Evolutionary conservation across 805 yeast genomes (phyloP).

Genomic region (Metschnikowia noctiluminum): DNA sequence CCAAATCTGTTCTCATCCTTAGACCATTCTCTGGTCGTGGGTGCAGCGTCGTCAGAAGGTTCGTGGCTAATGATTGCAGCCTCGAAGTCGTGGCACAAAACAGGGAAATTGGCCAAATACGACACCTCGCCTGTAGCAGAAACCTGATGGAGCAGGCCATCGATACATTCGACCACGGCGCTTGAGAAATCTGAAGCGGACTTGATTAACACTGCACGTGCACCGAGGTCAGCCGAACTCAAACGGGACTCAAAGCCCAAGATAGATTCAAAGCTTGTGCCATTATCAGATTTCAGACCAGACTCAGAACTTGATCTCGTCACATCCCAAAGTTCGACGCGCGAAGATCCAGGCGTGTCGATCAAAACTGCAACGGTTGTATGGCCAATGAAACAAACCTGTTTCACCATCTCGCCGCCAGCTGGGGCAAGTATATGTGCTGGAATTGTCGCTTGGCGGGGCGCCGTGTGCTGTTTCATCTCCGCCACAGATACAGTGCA

Average conservation of each 20-base stretch:
- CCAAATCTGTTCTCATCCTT: too few relatives aligned
- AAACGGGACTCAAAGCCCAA: too few relatives aligned
- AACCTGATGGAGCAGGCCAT: slow-evolving; percentile 53
- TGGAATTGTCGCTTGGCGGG: slow-evolving; percentile 27
- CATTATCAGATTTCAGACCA: too few relatives aligned
- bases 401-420: slow-evolving; percentile 51
- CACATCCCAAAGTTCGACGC: slow-evolving; percentile 47
- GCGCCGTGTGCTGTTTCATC: slow-evolving; percentile 48
- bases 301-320: too few relatives aligned
- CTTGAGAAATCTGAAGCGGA: slow-evolving; percentile 50
- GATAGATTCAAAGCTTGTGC: too few relatives aligned
- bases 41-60: background rate
- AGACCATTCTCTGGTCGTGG: too few relatives aligned
- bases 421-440: too few relatives aligned
- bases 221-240: slow-evolving; percentile 5
- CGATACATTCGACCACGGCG: slow-evolving; percentile 58
- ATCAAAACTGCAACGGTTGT: slow-evolving; percentile 52
- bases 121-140: slow-evolving; percentile 24
- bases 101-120: slow-evolving; percentile 57
- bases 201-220: slow-evolving; percentile 55
- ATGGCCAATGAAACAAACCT: slow-evolving; percentile 55
- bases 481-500: slow-evolving; percentile 45
- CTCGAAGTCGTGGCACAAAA: slow-evolving; percentile 58
- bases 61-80: slow-evolving; percentile 31
- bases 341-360: slow-evolving; percentile 52